phyloP scores from a whole-genome alignment of 1,139 yeast species.

The Lodderomyces parapsilosis region DNA sequence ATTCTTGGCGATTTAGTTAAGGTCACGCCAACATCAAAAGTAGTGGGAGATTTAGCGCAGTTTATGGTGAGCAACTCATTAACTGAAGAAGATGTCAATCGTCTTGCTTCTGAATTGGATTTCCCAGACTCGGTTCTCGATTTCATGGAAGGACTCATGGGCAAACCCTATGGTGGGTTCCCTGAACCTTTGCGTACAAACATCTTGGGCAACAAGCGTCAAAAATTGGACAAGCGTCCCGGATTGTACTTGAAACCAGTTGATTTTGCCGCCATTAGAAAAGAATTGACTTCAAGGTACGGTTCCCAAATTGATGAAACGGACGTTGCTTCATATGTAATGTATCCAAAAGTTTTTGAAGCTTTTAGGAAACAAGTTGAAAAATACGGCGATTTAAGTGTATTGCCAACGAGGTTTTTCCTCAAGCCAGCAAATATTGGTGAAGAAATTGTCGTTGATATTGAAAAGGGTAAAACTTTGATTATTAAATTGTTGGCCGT shows the following conservation, averaged over 20 bases:
- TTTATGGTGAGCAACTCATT: constrained; percentile 96
- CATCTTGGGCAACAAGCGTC: constrained; percentile 79
- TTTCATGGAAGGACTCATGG: constrained; percentile 98
- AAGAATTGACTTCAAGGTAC: constrained; percentile 68
- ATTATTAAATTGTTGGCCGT: constrained; percentile 90
- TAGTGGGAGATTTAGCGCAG: constrained; percentile 98
- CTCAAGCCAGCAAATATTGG: constrained; percentile 82
- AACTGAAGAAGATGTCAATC: constrained; percentile 77
- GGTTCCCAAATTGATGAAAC: constrained; percentile 65
- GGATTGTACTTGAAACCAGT: constrained; percentile 86
- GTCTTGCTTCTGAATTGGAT: constrained; percentile 85
- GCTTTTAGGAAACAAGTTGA: constrained; percentile 72
- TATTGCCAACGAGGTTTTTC: constrained; percentile 89
- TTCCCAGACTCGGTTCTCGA: constrained; percentile 98
- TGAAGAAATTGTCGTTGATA: constrained; percentile 85
- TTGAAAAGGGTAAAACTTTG: constrained; percentile 92
- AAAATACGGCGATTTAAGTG: constrained; percentile 88
- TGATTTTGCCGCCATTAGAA: constrained; percentile 67
- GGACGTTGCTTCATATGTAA: constrained; percentile 92
- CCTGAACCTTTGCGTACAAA: constrained; percentile 97
- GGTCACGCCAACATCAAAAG: constrained; percentile 98
- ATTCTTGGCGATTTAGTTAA: constrained; percentile 94
- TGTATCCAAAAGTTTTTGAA: constrained; percentile 98
- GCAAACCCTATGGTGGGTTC: constrained; percentile 99
- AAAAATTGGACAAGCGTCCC: constrained; percentile 85